Evolutionary conservation across 371 early-diverging fungal species (phyloP).

Genomic region (Zychaea mexicana): DNA sequence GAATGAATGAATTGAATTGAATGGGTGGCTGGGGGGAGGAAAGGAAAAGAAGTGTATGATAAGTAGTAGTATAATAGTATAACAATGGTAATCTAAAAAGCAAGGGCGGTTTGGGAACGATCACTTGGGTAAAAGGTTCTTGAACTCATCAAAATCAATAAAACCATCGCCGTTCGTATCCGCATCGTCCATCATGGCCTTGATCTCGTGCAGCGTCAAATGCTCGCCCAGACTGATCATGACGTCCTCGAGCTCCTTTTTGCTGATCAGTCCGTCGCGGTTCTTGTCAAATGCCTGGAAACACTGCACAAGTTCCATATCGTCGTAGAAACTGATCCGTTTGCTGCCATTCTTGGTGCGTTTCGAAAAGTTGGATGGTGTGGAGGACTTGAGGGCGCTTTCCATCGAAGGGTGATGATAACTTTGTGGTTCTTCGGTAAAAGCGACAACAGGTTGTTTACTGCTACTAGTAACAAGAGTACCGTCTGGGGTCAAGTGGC

Average conservation of each 20-base stretch:
- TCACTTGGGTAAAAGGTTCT: constrained; percentile 49
- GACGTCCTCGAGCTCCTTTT: constrained; percentile 71
- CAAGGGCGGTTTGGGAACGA: background rate
- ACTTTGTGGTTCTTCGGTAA: background rate
- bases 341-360: background rate
- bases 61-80: background rate
- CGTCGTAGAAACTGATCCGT: constrained; percentile 41
- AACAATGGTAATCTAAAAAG: background rate
- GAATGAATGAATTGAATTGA: no score
- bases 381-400: background rate
- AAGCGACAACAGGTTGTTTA: background rate
- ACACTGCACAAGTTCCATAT: constrained; percentile 65
- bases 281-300: constrained; percentile 79
- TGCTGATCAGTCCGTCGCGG: constrained; percentile 69
- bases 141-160: constrained; percentile 62
- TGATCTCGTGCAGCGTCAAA: constrained; percentile 72
- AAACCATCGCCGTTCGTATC: constrained; percentile 78
- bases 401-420: background rate
- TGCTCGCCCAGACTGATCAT: constrained; percentile 68
- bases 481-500: constrained; percentile 15
- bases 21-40: no score
- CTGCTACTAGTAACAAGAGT: no score
- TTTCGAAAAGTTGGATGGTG: background rate
- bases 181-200: constrained; percentile 82
- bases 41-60: background rate